phyloP scores from a whole-genome alignment of 768 basidiomycete species.

The Auricularia sp. region DNA sequence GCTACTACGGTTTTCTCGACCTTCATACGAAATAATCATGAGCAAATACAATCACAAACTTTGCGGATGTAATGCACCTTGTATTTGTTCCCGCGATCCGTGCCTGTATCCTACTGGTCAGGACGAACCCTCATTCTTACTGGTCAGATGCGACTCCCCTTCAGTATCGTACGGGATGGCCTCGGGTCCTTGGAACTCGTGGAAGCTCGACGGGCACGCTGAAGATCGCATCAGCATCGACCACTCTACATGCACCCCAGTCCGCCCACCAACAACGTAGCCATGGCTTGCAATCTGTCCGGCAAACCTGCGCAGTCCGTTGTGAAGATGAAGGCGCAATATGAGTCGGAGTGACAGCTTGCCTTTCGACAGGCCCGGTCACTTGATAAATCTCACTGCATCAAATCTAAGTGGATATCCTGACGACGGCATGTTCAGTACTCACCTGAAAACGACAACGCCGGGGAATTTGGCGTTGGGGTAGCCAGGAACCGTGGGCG shows the following conservation, averaged over 20 bases:
- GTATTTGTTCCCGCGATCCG: slow-evolving; percentile 85
- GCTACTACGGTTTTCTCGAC: slow-evolving; percentile 79
- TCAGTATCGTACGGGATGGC: slow-evolving; percentile 81
- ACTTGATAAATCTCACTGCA: slow-evolving; percentile 89
- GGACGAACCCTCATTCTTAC: slow-evolving; percentile 1
- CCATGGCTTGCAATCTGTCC: slow-evolving; percentile 83
- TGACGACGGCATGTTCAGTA: too few species aligned
- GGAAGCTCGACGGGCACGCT: slow-evolving; percentile 82
- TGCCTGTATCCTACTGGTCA: slow-evolving; percentile 34
- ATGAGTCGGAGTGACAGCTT: too few species aligned
- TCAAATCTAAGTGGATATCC: background rate
- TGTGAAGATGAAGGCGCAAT: too few species aligned
- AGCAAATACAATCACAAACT: too few species aligned
- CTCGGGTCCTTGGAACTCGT: slow-evolving; percentile 87
- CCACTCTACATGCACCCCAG: background rate
- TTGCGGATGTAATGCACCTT: slow-evolving; percentile 39
- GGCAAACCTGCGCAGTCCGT: slow-evolving; percentile 40
- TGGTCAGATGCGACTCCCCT: slow-evolving; percentile 31
- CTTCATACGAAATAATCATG: slow-evolving; percentile 28
- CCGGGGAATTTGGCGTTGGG: slow-evolving; percentile 89
- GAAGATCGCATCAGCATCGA: slow-evolving; percentile 1
- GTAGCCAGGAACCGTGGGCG: slow-evolving; percentile 69
- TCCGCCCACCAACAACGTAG: slow-evolving; percentile 59
- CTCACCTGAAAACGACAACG: slow-evolving; percentile 71
- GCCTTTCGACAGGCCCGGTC: slow-evolving; percentile 83